These are phyloP conservation scores for Backusella tuberculispora DNA, from an alignment of 192 early-diverging fungal species.

Conservation along the genomic window DNA sequence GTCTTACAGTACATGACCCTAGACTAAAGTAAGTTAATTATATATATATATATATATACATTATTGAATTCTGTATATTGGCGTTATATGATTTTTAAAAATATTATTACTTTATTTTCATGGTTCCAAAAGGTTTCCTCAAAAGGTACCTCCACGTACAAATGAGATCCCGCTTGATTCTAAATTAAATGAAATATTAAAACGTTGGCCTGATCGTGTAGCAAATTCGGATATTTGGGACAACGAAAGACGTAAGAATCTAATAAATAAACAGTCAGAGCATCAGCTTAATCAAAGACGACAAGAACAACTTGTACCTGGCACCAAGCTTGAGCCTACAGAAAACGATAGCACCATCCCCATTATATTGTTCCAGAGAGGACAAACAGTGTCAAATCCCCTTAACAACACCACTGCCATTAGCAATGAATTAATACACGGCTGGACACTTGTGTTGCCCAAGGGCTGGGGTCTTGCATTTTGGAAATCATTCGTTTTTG, in stretches of 20 bases:
- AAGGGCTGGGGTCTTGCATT: slow-evolving; percentile 84
- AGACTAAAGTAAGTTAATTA: slow-evolving; percentile 62
- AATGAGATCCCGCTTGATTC: slow-evolving; percentile 34
- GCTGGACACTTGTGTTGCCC: slow-evolving; percentile 85
- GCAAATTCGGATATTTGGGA: slow-evolving; percentile 65
- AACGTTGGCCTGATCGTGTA: slow-evolving; percentile 61
- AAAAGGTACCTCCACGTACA: slow-evolving; percentile 47
- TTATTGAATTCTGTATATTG: background rate
- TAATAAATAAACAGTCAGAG: slow-evolving; percentile 55
- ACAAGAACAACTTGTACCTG: slow-evolving; percentile 43
- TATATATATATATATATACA: background rate
- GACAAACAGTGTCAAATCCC: slow-evolving; percentile 16
- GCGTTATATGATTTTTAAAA: background rate
- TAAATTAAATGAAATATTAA: slow-evolving; percentile 46
- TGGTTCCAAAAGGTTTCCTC: slow-evolving; percentile 52
- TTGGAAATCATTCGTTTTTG: slow-evolving; percentile 89
- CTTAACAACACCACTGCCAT: slow-evolving; percentile 30
- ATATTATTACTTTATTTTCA: background rate
- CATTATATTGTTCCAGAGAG: slow-evolving; percentile 81
- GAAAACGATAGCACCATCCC: slow-evolving; percentile 72
- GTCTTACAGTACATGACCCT: slow-evolving; percentile 83
- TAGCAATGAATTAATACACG: slow-evolving; percentile 47
- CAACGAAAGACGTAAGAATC: slow-evolving; percentile 41
- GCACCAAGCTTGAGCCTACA: slow-evolving; percentile 59
- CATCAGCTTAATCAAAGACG: slow-evolving; percentile 56